Conservation (phyloP, 2,329 filamentous ascomycete species). For the Diaporthe eres region DNA sequence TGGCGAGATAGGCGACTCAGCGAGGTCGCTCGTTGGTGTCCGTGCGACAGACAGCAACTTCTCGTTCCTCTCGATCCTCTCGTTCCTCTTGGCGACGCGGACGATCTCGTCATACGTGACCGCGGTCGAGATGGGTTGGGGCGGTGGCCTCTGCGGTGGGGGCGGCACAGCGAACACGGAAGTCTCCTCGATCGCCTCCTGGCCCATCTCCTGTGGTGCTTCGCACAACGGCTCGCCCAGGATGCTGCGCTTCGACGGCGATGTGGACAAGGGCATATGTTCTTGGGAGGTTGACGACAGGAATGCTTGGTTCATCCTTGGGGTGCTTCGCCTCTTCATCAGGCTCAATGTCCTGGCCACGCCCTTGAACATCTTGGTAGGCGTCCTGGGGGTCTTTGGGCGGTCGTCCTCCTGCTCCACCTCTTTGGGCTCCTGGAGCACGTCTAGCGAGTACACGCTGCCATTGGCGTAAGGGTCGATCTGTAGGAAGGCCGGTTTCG, state of each 20-base stretch:
- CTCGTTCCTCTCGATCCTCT: slow-evolving; percentile 32
- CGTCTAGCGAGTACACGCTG: slow-evolving; percentile 52
- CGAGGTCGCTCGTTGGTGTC: slow-evolving; percentile 12
- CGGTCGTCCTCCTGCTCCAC: slow-evolving; percentile 49
- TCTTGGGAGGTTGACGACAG: slow-evolving; percentile 53
- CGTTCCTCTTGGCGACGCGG: slow-evolving; percentile 59
- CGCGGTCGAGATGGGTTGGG: slow-evolving; percentile 48
- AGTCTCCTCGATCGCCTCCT: slow-evolving; percentile 3
- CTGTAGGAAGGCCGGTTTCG: slow-evolving; percentile 64
- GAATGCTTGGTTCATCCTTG: slow-evolving; percentile 57
- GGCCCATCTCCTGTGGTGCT: slow-evolving; percentile 29
- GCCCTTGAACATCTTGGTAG: slow-evolving; percentile 63
- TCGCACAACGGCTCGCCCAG: slow-evolving; percentile 43
- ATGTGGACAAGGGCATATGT: slow-evolving; percentile 48
- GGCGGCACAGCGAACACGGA: slow-evolving; percentile 50
- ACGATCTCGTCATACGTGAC: slow-evolving; percentile 65
- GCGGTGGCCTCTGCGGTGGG: slow-evolving; percentile 47
- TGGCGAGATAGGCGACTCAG: slow-evolving; percentile 38
- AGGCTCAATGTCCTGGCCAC: slow-evolving; percentile 66
- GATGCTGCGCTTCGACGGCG: slow-evolving; percentile 48
- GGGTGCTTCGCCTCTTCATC: slow-evolving; percentile 68
- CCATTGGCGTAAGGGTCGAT: slow-evolving; percentile 66
- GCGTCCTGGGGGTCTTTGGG: slow-evolving; percentile 59
- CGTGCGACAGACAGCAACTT: slow-evolving; percentile 32
- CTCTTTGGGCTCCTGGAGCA: slow-evolving; percentile 45